phyloP scores from a whole-genome alignment of 2,329 filamentous ascomycete species.

The Talaromyces islandicus region DNA sequence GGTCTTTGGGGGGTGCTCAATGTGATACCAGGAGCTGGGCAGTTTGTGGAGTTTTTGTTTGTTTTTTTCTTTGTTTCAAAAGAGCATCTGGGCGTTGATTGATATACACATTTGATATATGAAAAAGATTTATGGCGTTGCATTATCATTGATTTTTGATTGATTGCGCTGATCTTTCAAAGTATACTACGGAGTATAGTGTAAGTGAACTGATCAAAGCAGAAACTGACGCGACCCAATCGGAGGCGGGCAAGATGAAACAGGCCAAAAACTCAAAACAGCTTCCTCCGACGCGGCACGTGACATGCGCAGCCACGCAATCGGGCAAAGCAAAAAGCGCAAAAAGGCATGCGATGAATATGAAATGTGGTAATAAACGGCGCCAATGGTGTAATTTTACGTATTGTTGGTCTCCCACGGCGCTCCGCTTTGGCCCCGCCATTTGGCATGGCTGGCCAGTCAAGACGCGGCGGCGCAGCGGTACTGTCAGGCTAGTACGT shows the following conservation, averaged over 20 bases:
- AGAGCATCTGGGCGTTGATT: not conserved
- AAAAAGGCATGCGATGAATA: not conserved
- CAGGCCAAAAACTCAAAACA: not conserved
- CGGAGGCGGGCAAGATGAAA: not conserved
- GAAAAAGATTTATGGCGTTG: not conserved
- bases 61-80: not conserved
- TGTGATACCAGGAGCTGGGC: not conserved
- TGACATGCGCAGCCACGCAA: not conserved
- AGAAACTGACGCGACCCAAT: not conserved
- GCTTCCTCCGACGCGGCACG: not conserved
- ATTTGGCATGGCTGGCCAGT: not conserved
- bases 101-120: not conserved
- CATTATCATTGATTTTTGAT: too few relatives aligned
- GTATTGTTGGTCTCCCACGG: not conserved
- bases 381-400: not conserved
- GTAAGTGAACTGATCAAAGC: too few relatives aligned
- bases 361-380: too few relatives aligned
- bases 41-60: not conserved
- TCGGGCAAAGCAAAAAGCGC: not conserved
- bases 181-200: too few relatives aligned
- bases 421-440: not conserved
- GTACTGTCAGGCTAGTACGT: too few relatives aligned
- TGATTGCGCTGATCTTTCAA: too few relatives aligned
- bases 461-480: not conserved
- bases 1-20: not conserved